Conservation (phyloP, 2,329 filamentous ascomycete genomes). For the Cadophora gregata region DNA sequence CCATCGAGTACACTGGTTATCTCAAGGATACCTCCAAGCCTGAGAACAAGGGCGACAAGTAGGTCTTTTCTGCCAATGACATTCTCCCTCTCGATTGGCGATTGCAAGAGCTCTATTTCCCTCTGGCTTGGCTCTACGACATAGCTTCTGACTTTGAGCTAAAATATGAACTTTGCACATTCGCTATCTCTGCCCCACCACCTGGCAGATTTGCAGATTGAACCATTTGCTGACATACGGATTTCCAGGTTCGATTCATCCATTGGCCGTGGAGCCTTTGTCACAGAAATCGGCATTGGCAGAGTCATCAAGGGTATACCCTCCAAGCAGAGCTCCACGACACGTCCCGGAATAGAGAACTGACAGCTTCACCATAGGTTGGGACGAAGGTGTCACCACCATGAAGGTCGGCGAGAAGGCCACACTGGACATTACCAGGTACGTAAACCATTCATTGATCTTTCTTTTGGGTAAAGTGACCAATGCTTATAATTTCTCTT, state of each 20-base stretch:
- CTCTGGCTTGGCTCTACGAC: neutral
- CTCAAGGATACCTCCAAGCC: conserved; percentile 70
- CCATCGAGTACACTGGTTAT: conserved; percentile 91
- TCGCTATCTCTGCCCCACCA: neutral
- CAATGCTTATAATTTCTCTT: conserved; percentile 32
- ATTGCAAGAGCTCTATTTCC: neutral
- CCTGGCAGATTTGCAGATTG: neutral
- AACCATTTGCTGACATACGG: conserved; percentile 21
- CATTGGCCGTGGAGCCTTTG: conserved; percentile 75
- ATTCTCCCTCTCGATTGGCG: conserved; percentile 10
- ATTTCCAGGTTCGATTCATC: conserved; percentile 84
- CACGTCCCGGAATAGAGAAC: conserved; percentile 19
- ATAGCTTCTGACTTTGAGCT: neutral
- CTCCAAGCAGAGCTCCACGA: conserved; percentile 21
- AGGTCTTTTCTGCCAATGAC: conserved; percentile 46
- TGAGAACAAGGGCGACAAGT: conserved; percentile 75
- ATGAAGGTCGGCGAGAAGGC: conserved; percentile 95
- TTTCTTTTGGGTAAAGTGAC: neutral
- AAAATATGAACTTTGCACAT: neutral
- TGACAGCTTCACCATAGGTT: conserved; percentile 58
- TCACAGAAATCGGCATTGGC: conserved; percentile 79
- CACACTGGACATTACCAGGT: conserved; percentile 81
- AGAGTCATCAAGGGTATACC: conserved; percentile 82
- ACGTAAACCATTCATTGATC: conserved; percentile 43
- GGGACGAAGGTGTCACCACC: conserved; percentile 81